Conservation (phyloP, 176 grass and related monocot species). For the Ensete glaucum region DNA sequence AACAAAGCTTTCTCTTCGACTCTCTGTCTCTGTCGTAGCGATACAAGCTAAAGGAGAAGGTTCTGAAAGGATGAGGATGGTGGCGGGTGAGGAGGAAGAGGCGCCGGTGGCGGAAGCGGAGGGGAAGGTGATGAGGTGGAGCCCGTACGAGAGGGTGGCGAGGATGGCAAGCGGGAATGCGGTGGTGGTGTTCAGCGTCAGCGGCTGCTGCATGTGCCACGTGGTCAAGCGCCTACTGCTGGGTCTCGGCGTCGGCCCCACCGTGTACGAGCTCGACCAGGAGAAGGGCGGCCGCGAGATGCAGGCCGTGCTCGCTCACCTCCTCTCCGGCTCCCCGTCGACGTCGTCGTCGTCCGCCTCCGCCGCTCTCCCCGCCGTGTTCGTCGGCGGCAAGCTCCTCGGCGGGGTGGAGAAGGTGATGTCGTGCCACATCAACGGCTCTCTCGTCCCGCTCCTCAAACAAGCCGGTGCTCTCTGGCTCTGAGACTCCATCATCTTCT, state of each 20-base stretch:
- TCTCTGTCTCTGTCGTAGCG: not conserved
- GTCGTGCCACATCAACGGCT: conserved; percentile 95
- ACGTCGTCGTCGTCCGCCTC: not conserved
- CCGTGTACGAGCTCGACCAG: conserved; percentile 88
- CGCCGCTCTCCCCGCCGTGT: conserved; percentile 50
- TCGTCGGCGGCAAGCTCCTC: conserved; percentile 77
- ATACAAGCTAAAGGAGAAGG: too few relatives aligned
- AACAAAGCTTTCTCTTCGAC: not conserved
- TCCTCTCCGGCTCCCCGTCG: conserved; percentile 16
- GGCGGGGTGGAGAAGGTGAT: conserved; percentile 92
- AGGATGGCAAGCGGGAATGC: conserved; percentile 76
- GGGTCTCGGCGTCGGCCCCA: conserved; percentile 74
- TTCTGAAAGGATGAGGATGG: not conserved
- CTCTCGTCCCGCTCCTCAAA: conserved; percentile 94
- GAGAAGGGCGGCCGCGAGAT: conserved; percentile 37
- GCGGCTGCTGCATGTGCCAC: conserved; percentile 97
- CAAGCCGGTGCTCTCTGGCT: conserved; percentile 99
- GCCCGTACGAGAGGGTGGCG: conserved; percentile 53
- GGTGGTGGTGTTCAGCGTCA: conserved; percentile 87
- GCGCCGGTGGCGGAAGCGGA: conserved; percentile 25
- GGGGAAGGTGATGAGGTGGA: conserved; percentile 15
- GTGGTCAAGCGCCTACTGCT: conserved; percentile 83
- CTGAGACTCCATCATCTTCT: conserved; percentile 16
- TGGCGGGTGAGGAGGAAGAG: conserved; percentile 23
- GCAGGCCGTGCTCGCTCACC: conserved; percentile 57